phyloP scores from a whole-genome alignment of 140 eudicot species.

The Oenanthe javanica region DNA sequence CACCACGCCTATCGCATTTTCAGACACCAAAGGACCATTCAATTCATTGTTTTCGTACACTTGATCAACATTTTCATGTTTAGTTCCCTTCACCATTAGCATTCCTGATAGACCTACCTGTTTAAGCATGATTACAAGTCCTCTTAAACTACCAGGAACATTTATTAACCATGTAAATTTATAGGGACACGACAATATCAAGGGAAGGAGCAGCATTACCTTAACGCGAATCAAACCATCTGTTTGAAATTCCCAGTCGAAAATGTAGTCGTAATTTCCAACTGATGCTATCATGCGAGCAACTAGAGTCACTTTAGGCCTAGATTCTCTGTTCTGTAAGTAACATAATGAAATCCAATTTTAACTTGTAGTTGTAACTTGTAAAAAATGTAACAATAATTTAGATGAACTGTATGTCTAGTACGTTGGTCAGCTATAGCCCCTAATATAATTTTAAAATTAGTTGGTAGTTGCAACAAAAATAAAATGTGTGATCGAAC shows the following conservation, averaged over 20 bases:
- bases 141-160: neutral
- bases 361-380: neutral
- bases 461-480: too few species aligned
- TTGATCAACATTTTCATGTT: slow-evolving; percentile 41
- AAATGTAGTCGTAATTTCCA: slow-evolving; percentile 74
- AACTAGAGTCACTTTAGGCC: slow-evolving; percentile 69
- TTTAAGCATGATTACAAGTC: neutral
- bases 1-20: slow-evolving; percentile 65
- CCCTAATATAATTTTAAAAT: too few species aligned
- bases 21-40: slow-evolving; percentile 56
- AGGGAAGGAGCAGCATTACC: slow-evolving; percentile 24
- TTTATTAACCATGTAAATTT: neutral
- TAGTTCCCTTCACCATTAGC: slow-evolving; percentile 64
- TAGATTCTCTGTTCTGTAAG: slow-evolving; percentile 60
- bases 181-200: too few species aligned
- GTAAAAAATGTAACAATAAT: too few species aligned
- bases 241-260: slow-evolving; percentile 84
- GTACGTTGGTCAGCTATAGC: too few species aligned
- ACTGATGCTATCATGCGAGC: slow-evolving; percentile 74
- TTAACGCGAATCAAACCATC: slow-evolving; percentile 64
- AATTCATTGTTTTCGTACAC: slow-evolving; percentile 30
- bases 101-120: slow-evolving; percentile 75
- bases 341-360: neutral
- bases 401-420: too few species aligned
- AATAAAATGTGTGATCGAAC: too few species aligned